Base-by-base conservation (phyloP, 2,329 filamentous ascomycete species). In the Diplodia intermedia region DNA sequence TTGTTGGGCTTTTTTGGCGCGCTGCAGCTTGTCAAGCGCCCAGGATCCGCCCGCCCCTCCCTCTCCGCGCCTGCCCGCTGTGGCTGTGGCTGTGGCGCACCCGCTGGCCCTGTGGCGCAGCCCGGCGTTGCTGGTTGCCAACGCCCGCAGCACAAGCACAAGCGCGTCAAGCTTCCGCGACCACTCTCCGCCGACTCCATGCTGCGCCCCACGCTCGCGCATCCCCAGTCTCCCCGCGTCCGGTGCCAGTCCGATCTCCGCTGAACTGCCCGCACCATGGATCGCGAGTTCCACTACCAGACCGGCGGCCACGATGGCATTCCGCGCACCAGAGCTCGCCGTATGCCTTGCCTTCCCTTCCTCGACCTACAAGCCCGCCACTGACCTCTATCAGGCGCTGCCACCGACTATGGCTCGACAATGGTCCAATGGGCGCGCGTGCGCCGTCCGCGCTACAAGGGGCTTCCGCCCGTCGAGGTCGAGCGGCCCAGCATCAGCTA, bases 401-500 rank as follows among this genome's bases (percentile, higher is more conserved):
- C 97, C 15, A 97, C 94, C 54, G 94, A 97, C 80, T 97, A 97
- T 85, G 91, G 93, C 75, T 90, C 94, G 29, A 95, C 93, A 11
- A 87, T 97, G 78, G 90, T 91, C 65, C 92, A 96, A 79, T 99
- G 93, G 92, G 92, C 97, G 86, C 90, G 91, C 75, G 88, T 93
- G 75, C 89, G 94, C 68, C 86, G 89, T 74, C 90, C 91, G 33
- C 89, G 89, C 72, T 94, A 92, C 80, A 90, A 89, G 76, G 89
- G 89, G 68, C 84, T 86, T 6, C 89, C 89, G 73, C 84, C 84
- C 69, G 88, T 93, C 73, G 93, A 97, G 81, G 83, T 86, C 54
- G 94, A 97, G 80, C 84, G 94, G 68, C 94, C 94, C 0, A 96
- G 91, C 78, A 84, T 90, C 49, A 97, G 93, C 82, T 98, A 95